phyloP scores from a whole-genome alignment of 169 alveolate species.

The Plasmodium relictum region DNA sequence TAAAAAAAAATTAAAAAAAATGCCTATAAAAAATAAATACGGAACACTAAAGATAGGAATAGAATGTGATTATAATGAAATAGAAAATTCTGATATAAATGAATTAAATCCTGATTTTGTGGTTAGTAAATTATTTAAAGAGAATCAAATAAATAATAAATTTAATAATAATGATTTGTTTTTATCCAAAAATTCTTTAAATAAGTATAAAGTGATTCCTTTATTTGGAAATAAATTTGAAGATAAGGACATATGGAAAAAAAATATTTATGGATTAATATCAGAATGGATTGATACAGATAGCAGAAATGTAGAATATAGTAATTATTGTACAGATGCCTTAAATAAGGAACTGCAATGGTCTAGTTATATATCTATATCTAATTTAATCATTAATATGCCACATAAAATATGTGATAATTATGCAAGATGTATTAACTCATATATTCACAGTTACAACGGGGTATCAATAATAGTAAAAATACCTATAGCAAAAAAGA shows the following conservation, averaged over 20 bases:
- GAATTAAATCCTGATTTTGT: slow-evolving; percentile 42
- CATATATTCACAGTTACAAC: slow-evolving; percentile 40
- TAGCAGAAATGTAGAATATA: slow-evolving; percentile 10
- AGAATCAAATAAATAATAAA: not conserved
- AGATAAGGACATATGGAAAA: slow-evolving; percentile 52
- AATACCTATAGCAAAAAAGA: slow-evolving; percentile 16
- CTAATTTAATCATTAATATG: slow-evolving; percentile 33
- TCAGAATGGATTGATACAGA: slow-evolving; percentile 75
- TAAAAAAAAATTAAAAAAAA: not conserved
- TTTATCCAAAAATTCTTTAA: not conserved
- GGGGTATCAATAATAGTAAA: slow-evolving; percentile 42
- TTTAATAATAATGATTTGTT: not conserved
- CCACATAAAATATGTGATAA: slow-evolving; percentile 59
- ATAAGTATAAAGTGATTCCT: slow-evolving; percentile 48
- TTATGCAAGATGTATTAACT: slow-evolving; percentile 71
- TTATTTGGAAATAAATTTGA: slow-evolving; percentile 62
- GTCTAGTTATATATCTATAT: slow-evolving; percentile 58
- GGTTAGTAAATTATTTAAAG: slow-evolving; percentile 41
- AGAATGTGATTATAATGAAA: slow-evolving; percentile 35
- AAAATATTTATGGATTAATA: slow-evolving; percentile 57
- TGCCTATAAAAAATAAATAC: slow-evolving; percentile 75
- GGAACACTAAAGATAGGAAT: slow-evolving; percentile 60
- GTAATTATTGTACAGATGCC: slow-evolving; percentile 47
- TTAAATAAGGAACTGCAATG: slow-evolving; percentile 74
- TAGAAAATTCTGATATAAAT: slow-evolving; percentile 1